Evolutionary conservation across 1,284 basidiomycete species (phyloP), one percentile per base, ranked within the genome.

Genomic region (Puccinia brachypodii): DNA sequence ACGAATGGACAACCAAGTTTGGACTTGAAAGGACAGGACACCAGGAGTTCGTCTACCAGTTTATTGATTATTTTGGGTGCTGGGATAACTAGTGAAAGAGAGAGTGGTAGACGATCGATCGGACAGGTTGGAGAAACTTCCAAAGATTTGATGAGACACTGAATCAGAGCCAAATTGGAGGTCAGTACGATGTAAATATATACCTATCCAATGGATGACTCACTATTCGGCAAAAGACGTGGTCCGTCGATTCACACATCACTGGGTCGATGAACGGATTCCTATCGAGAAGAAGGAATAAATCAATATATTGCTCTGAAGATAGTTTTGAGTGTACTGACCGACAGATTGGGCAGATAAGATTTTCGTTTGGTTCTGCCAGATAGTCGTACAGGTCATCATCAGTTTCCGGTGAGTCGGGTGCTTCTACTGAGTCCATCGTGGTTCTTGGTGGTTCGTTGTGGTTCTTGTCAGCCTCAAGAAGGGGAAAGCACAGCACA

Each of bases 51-150:
- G 16, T 79, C 83, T 33, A 84, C 47, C 40, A 84, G 42, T 11
- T 84, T 79, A 14, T 50, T n/a, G 9, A 84, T 66, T 28, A 84
- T 76, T n/a, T 83, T 68, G 2, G 83, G 84, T 1, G 83, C 81
- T 1, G 50, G 44, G 11, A 53, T 56, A 28, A 79, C 66, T 0
- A 71, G 28, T 11, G 77, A 79, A 36, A 79, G 64, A 44, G 38
- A 44, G 53, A 84, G 66, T 1, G 81, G 82, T 11, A 72, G 36
- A 28, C 83, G 81, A 78, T 83, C 83, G 53, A 84, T 82, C 28
- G 84, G 84, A 58, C 84, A 84, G 13, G 79, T 80, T 22, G 78
- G 60, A 8, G 83, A 69, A 4, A 81, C 22, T 36, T 75, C 79
- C 66, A 84, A 71, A 4, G 84, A 82, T 38, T 82, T 82, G 19